phyloP scores from a whole-genome alignment of 73 alveolate genomes.

The Paramecium sexaurelia region DNA sequence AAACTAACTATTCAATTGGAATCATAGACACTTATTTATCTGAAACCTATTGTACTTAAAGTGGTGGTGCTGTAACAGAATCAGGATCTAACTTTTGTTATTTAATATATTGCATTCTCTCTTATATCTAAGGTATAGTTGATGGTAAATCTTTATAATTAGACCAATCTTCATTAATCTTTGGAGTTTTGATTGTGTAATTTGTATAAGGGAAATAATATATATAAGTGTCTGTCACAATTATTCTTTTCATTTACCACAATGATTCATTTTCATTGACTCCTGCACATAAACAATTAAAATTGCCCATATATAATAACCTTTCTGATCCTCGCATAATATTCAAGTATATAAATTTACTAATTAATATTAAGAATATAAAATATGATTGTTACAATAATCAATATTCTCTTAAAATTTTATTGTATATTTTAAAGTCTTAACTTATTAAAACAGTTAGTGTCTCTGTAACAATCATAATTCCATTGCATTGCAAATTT shows the following conservation, averaged over 20 bases:
- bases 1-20: neutral
- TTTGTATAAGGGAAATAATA: neutral
- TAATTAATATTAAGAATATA: neutral
- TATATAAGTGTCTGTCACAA: neutral
- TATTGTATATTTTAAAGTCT: neutral
- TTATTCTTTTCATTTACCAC: conserved; percentile 2
- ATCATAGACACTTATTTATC: conserved; percentile 7
- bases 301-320: conserved; percentile 11
- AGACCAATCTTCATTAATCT: neutral
- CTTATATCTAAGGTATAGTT: conserved; percentile 17
- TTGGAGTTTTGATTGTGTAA: neutral
- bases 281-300: neutral
- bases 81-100: neutral
- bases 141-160: neutral
- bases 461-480: neutral
- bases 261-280: neutral
- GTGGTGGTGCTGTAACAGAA: conserved; percentile 17
- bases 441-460: neutral
- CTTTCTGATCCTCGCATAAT: neutral
- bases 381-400: neutral
- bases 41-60: neutral
- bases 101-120: neutral
- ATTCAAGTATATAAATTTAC: too few relatives aligned
- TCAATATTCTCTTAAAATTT: neutral
- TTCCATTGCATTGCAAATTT: neutral